Evolutionary conservation across 1,139 yeast genomes (phyloP).

Genomic region (Saccharomyces hybrid): DNA sequence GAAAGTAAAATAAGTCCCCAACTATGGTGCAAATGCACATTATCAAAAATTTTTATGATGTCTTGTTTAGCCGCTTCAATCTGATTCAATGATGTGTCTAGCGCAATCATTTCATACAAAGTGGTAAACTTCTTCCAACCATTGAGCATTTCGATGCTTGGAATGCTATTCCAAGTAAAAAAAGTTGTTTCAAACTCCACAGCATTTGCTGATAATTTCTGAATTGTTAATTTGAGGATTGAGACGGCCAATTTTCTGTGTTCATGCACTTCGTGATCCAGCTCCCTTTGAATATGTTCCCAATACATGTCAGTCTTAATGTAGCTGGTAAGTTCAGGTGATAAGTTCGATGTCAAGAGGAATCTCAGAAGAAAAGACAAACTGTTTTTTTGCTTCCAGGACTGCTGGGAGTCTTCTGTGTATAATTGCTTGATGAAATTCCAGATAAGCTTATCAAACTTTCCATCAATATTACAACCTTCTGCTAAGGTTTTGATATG

Average conservation of each 20-base stretch:
- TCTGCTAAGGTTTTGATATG: conserved; percentile 11
- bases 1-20: conserved; percentile 73
- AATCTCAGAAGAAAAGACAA: conserved; percentile 52
- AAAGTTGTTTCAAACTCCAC: conserved; percentile 27
- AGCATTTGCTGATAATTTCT: conserved; percentile 15
- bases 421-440: conserved; percentile 36
- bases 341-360: conserved; percentile 28
- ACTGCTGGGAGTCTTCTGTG: conserved; percentile 16
- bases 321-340: conserved; percentile 32
- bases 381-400: conserved; percentile 39
- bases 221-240: conserved; percentile 55
- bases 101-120: conserved; percentile 68
- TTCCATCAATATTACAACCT: conserved; percentile 6
- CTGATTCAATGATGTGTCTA: conserved; percentile 83
- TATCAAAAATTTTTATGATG: conserved; percentile 48
- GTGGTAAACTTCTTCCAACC: conserved; percentile 73
- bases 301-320: conserved; percentile 46
- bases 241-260: conserved; percentile 66
- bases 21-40: conserved; percentile 47
- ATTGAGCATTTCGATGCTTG: conserved; percentile 34
- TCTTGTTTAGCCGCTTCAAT: conserved; percentile 72
- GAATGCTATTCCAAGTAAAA: conserved; percentile 42
- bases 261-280: conserved; percentile 55
- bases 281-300: conserved; percentile 49
- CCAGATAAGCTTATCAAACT: conserved; percentile 38